Percentiles rank a stretch among this genome's conserved stretches.
phyloP scores from a whole-genome alignment of 805 yeast genomes.

The Ogataea parapolymorpha region DNA sequence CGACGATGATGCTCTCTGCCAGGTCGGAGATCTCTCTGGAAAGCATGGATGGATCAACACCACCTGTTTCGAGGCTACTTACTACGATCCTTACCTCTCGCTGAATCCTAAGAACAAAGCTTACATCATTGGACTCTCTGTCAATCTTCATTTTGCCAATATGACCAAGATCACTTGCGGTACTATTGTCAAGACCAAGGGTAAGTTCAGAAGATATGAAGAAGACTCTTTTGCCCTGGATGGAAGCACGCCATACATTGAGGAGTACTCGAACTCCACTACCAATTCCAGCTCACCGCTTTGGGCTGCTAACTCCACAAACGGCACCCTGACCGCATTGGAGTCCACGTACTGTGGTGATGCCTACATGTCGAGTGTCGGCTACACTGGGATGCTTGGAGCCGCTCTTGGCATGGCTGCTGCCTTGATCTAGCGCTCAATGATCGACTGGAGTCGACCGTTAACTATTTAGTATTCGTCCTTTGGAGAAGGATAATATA shows the following conservation, averaged over 20 bases:
- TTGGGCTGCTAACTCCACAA: slow-evolving; percentile 9
- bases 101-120: slow-evolving; percentile 53
- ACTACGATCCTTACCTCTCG: slow-evolving; percentile 63
- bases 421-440: slow-evolving; percentile 18
- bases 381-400: slow-evolving; percentile 19
- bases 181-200: slow-evolving; percentile 41
- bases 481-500: slow-evolving; percentile 11
- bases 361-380: slow-evolving; percentile 16
- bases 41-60: slow-evolving; percentile 72
- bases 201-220: slow-evolving; percentile 25
- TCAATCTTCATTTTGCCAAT: slow-evolving; percentile 55
- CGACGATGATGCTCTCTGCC: slow-evolving; percentile 54
- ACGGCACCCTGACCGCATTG: slow-evolving; percentile 16
- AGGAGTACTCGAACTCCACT: slow-evolving; percentile 9
- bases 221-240: slow-evolving; percentile 18
- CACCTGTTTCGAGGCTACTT: slow-evolving; percentile 62
- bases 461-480: neutral
- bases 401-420: slow-evolving; percentile 24
- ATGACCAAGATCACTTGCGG: slow-evolving; percentile 62
- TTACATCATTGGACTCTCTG: slow-evolving; percentile 56
- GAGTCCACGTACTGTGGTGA: slow-evolving; percentile 23
- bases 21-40: slow-evolving; percentile 75
- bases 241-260: slow-evolving; percentile 2
- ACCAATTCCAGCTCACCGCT: slow-evolving; percentile 8
- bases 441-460: neutral